A percentile compares a stretch with the other conserved stretches of the same genome.
Evolutionary conservation across 2,329 filamentous ascomycete species (phyloP).

Genomic region (Claviceps lovelessii): DNA sequence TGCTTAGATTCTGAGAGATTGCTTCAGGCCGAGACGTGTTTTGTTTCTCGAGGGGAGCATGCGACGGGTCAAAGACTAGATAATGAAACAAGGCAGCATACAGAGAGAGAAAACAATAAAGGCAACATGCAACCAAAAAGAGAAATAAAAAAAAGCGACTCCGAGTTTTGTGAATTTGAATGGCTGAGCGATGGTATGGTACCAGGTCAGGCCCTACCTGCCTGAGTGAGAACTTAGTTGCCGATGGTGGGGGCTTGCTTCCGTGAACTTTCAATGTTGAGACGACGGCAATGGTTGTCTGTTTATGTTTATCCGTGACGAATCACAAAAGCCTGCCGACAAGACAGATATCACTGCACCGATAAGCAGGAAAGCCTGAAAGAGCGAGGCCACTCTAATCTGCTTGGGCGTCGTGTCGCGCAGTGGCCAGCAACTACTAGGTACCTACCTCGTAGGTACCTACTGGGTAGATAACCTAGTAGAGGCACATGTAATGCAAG

Average conservation of each 20-base stretch:
- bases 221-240: neutral
- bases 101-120: neutral
- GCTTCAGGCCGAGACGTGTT: neutral
- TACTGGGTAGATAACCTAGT: neutral
- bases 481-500: neutral
- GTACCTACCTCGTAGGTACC: too few species aligned
- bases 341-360: neutral
- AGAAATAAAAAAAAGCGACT: neutral
- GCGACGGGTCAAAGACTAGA: neutral
- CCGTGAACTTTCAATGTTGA: neutral
- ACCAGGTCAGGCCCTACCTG: neutral
- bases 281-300: neutral
- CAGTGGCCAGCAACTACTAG: too few species aligned
- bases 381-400: neutral
- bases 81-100: too few species aligned
- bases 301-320: neutral
- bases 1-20: neutral
- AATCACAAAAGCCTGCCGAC: neutral
- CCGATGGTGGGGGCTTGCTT: neutral
- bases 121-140: neutral
- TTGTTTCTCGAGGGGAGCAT: neutral
- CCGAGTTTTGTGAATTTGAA: neutral
- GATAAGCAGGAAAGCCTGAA: neutral
- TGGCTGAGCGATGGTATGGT: neutral
- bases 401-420: neutral